phyloP scores from a whole-genome alignment of 805 yeast genomes.

The Starmerella etchellsii region DNA sequence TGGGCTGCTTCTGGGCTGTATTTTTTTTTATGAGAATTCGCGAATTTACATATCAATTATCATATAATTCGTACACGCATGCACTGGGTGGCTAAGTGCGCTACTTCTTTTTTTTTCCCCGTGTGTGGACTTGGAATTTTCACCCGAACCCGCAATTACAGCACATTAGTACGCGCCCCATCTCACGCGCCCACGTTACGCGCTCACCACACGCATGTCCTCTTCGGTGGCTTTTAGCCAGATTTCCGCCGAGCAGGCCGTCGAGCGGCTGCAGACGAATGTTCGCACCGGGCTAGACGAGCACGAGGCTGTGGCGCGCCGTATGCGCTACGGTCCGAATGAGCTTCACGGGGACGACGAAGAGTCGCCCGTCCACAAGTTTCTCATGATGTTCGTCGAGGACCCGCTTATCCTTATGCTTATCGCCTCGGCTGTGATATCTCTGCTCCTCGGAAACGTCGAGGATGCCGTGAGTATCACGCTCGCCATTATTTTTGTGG shows the following conservation, averaged over 20 bases:
- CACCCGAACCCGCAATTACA: too few relatives aligned
- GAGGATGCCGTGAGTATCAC: conserved; percentile 95
- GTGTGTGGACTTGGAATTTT: too few relatives aligned
- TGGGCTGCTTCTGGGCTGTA: too few relatives aligned
- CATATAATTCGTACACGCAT: too few relatives aligned
- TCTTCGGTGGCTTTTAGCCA: conserved; percentile 57
- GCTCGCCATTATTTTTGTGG: conserved; percentile 82
- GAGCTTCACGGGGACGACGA: conserved; percentile 77
- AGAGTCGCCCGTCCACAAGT: conserved; percentile 49
- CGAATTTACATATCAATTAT: too few relatives aligned
- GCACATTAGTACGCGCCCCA: too few relatives aligned
- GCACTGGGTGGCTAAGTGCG: too few relatives aligned
- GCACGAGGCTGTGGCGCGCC: conserved; percentile 58
- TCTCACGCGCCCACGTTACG: too few relatives aligned
- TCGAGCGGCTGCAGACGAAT: conserved; percentile 50
- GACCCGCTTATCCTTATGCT: conserved; percentile 82
- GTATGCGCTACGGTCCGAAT: conserved; percentile 66
- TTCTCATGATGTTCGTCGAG: conserved; percentile 67
- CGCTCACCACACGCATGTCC: conserved; percentile 22
- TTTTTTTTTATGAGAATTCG: too few relatives aligned
- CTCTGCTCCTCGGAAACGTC: conserved; percentile 86
- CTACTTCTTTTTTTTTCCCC: too few relatives aligned
- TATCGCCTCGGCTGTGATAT: conserved; percentile 77
- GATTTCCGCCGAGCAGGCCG: conserved; percentile 53
- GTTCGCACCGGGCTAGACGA: conserved; percentile 46